Evolutionary conservation across 306 rosid genomes (phyloP).

Genomic region (Pachyrhizus erosus): DNA sequence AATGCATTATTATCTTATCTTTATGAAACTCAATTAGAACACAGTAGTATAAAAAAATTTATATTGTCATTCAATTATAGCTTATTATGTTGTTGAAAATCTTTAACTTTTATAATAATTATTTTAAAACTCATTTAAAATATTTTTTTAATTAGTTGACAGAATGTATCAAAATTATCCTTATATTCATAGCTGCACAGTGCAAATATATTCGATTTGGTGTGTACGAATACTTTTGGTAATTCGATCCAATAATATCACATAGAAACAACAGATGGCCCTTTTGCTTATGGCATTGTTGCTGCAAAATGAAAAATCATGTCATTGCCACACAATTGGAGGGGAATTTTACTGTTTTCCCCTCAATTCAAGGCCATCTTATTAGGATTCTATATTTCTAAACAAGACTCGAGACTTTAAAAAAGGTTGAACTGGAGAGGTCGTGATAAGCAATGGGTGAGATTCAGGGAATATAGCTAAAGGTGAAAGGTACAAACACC

Average conservation of each 20-base stretch:
- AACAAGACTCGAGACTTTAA: constrained; percentile 37
- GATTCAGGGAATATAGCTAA: constrained; percentile 41
- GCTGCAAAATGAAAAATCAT: not conserved
- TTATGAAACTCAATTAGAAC: too few relatives aligned
- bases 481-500: constrained; percentile 58
- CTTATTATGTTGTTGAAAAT: too few relatives aligned
- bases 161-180: not conserved
- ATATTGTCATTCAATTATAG: too few relatives aligned
- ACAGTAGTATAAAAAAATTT: too few relatives aligned
- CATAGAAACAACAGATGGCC: not conserved
- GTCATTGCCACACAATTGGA: constrained; percentile 31
- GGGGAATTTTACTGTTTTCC: constrained; percentile 32
- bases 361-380: constrained; percentile 40
- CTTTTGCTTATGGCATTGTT: not conserved
- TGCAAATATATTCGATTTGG: not conserved
- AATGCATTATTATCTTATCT: too few relatives aligned
- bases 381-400: constrained; percentile 47
- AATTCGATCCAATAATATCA: constrained; percentile 4
- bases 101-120: too few relatives aligned
- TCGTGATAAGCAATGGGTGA: constrained; percentile 21
- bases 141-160: not conserved
- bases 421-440: constrained; percentile 28
- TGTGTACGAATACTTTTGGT: not conserved
- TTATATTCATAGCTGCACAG: not conserved
- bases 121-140: not conserved